A percentile compares a stretch with the other conserved stretches of the same genome.
These are phyloP conservation scores for Rhodotorula graminis DNA, from an alignment of 768 basidiomycete species.

Conservation along the genomic window DNA sequence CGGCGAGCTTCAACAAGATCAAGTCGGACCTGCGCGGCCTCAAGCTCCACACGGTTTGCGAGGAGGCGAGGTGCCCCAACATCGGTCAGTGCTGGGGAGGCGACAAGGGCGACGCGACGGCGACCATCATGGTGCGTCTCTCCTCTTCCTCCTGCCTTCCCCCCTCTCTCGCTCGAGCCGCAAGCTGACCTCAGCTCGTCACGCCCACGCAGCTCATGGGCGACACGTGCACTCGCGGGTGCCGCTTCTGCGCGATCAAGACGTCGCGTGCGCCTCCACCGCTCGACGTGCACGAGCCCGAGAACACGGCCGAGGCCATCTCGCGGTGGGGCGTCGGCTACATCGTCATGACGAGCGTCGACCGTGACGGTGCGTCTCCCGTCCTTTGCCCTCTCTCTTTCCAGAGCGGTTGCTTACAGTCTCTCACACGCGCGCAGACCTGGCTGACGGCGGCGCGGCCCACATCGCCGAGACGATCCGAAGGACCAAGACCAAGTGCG, in stretches of 20 bases:
- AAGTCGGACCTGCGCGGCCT: conserved; percentile 92
- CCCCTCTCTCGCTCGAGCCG: background rate
- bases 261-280: conserved; percentile 83
- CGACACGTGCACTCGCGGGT: conserved; percentile 95
- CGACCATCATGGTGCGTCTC: conserved; percentile 85
- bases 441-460: conserved; percentile 81
- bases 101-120: conserved; percentile 66
- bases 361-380: conserved; percentile 74
- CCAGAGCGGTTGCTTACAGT: too few relatives aligned
- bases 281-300: conserved; percentile 91
- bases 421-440: conserved; percentile 55
- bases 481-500: conserved; percentile 91
- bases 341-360: conserved; percentile 93
- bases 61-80: conserved; percentile 97
- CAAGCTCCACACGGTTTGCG: conserved; percentile 90
- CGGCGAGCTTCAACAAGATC: conserved; percentile 80
- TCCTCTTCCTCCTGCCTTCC: background rate
- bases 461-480: conserved; percentile 94
- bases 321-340: conserved; percentile 97
- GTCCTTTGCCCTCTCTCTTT: too few relatives aligned
- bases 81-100: conserved; percentile 99
- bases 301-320: conserved; percentile 96
- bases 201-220: conserved; percentile 76
- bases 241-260: conserved; percentile 95
- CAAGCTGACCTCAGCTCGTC: background rate